A percentile compares a stretch with the other conserved stretches of the same genome.
Evolutionary conservation across 306 rosid species (phyloP).

Genomic region (Prunus armeniaca): DNA sequence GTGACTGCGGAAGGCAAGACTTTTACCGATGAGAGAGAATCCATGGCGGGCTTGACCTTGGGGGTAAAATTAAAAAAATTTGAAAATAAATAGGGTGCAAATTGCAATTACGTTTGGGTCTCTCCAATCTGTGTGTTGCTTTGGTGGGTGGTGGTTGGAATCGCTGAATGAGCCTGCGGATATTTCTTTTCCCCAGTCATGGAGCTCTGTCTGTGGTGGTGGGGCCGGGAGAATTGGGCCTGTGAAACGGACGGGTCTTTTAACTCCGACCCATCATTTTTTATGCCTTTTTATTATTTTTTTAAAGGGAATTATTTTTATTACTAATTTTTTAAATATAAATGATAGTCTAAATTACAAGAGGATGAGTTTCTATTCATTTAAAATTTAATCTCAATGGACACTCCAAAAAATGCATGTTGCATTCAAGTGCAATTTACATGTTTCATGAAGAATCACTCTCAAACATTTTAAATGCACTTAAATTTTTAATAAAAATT

Average conservation of each 20-base stretch:
- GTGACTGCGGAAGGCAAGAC: conserved; percentile 62
- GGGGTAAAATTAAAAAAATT: background rate
- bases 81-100: background rate
- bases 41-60: conserved; percentile 40
- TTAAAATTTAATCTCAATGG: too few species aligned
- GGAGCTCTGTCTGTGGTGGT: background rate
- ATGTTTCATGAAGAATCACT: too few species aligned
- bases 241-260: background rate
- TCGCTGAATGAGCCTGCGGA: background rate
- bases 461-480: too few species aligned
- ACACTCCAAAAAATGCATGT: too few species aligned
- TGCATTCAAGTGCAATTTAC: too few species aligned
- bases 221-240: conserved; percentile 10
- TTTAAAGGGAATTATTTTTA: background rate
- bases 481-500: too few species aligned
- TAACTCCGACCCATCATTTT: background rate
- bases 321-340: too few species aligned
- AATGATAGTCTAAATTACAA: too few species aligned
- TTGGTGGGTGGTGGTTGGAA: conserved; percentile 5
- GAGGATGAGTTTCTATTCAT: too few species aligned
- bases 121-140: background rate
- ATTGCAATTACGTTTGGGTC: background rate
- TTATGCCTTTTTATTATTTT: background rate
- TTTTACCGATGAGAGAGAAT: conserved; percentile 60
- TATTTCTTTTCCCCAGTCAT: background rate